Percentiles rank a stretch among this genome's conserved stretches.
phyloP scores from a whole-genome alignment of 2,329 filamentous ascomycete species.

The Hymenoscyphus linearis region DNA sequence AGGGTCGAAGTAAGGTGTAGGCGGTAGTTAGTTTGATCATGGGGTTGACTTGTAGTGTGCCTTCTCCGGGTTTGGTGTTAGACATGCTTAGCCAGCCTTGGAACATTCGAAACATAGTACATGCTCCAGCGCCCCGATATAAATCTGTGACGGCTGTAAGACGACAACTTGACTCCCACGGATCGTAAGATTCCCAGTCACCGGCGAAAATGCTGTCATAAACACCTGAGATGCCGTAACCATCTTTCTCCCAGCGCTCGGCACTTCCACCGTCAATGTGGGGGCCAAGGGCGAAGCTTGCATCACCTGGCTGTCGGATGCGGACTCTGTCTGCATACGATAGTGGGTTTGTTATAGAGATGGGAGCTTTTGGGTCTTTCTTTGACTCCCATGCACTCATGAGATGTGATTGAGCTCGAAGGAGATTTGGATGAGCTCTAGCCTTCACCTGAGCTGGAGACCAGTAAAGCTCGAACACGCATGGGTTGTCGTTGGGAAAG shows the following conservation, averaged over 20 bases:
- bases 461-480: constrained; percentile 75
- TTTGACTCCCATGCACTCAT: constrained; percentile 55
- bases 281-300: constrained; percentile 64
- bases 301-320: constrained; percentile 67
- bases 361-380: constrained; percentile 31
- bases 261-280: constrained; percentile 71
- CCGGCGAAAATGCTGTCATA: constrained; percentile 72
- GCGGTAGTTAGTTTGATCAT: constrained; percentile 69
- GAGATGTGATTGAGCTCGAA: constrained; percentile 56
- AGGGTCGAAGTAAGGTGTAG: constrained; percentile 77
- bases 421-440: constrained; percentile 59
- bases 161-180: constrained; percentile 71
- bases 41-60: constrained; percentile 78
- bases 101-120: constrained; percentile 80
- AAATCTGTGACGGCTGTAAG: constrained; percentile 65
- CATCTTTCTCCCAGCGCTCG: constrained; percentile 67
- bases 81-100: constrained; percentile 88
- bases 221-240: constrained; percentile 61
- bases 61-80: constrained; percentile 64
- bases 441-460: constrained; percentile 62
- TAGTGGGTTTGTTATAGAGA: constrained; percentile 51
- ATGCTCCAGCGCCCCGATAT: constrained; percentile 76
- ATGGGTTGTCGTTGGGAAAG: constrained; percentile 61
- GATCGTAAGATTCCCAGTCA: constrained; percentile 74
- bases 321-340: constrained; percentile 61